Base-by-base conservation (phyloP, 352 stramenopile species). In the Phytophthora colocasiae region DNA sequence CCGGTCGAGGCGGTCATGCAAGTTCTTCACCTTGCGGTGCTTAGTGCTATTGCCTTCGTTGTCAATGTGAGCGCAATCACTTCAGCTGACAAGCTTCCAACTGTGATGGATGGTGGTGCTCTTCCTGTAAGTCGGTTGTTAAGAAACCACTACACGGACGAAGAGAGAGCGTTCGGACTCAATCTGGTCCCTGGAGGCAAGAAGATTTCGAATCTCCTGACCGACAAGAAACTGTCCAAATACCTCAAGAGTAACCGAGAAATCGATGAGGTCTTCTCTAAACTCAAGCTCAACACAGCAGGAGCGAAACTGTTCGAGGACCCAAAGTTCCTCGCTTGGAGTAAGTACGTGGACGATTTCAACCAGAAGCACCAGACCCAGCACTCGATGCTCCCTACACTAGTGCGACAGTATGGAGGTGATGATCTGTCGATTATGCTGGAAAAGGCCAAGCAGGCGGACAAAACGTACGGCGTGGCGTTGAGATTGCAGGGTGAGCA, bases 211-310 rank as follows among this genome's bases (percentile, higher is more conserved):
- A 55, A 4, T 32, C 24, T 57, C 7, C 10, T 43, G 4, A 57
- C 31, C 11, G 45, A 57, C 1, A 19, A 57, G 22, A 32, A 46
- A 8, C 19, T 57, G n/a, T 14, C 49, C 12, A 36, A 24, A 0
- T 57, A 27, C 11, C 34, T 46, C 31, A 34, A 34, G 10, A 57
- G 7, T 3, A 46, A 52, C 3, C 6, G 4, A 15, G 34, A 46
- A 26, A 8, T 22, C 5, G 50, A 58, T 1, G 38, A 24, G 1
- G 39, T 58, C 1, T 58, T 58, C 26, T 2, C 19, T 2, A 48
- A 58, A 24, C 29, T 58, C 9, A 58, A 58, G 19, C 51, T 58
- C 15, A 49, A 48, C n/a, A 41, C 1, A 5, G n/a, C 51, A 19
- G 39, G 51, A 1, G n/a, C 40, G 1, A 31, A 10, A 1, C 7